These are phyloP conservation scores for Aureobasidium sp. DNA, from an alignment of 2,329 filamentous ascomycete species.

Conservation along the genomic window DNA sequence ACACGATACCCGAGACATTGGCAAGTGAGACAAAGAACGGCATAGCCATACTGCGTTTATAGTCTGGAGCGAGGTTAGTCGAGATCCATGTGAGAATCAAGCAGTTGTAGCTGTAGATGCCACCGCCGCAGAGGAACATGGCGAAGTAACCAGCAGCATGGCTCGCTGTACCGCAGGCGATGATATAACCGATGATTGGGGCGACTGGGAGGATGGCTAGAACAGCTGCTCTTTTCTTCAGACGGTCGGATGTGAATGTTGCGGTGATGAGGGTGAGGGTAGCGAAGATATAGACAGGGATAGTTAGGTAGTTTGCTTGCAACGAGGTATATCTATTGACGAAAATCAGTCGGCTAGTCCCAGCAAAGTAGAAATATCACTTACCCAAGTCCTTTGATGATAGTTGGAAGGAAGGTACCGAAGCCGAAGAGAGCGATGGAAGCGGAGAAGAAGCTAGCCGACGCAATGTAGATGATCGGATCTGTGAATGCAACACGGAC, in stretches of 20 bases:
- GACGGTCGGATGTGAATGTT: constrained; percentile 7
- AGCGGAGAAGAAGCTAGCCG: constrained; percentile 26
- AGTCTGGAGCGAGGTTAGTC: constrained; percentile 26
- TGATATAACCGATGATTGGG: constrained; percentile 26
- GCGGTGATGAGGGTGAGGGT: constrained; percentile 5
- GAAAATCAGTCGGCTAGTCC: neutral
- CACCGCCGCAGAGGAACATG: constrained; percentile 23
- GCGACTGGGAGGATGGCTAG: constrained; percentile 22
- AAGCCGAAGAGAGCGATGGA: constrained; percentile 28
- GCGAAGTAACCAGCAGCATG: constrained; percentile 13
- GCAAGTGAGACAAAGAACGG: constrained; percentile 24
- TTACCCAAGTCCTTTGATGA: constrained; percentile 27
- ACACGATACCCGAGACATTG: constrained; percentile 24
- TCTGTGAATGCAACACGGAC: constrained; percentile 25
- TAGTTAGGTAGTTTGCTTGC: constrained; percentile 27
- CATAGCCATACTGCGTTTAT: constrained; percentile 25
- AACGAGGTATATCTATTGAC: constrained; percentile 16
- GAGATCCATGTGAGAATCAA: constrained; percentile 25
- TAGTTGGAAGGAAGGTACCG: constrained; percentile 29
- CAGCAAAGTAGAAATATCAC: neutral
- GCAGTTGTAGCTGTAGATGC: constrained; percentile 21
- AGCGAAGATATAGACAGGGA: constrained; percentile 28
- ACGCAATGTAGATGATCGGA: constrained; percentile 23
- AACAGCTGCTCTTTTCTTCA: constrained; percentile 23
- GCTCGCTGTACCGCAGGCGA: constrained; percentile 23